A percentile compares a stretch with the other conserved stretches of the same genome.
Conservation (phyloP, 441 rosid genomes). For the Adansonia madagascariensis region DNA sequence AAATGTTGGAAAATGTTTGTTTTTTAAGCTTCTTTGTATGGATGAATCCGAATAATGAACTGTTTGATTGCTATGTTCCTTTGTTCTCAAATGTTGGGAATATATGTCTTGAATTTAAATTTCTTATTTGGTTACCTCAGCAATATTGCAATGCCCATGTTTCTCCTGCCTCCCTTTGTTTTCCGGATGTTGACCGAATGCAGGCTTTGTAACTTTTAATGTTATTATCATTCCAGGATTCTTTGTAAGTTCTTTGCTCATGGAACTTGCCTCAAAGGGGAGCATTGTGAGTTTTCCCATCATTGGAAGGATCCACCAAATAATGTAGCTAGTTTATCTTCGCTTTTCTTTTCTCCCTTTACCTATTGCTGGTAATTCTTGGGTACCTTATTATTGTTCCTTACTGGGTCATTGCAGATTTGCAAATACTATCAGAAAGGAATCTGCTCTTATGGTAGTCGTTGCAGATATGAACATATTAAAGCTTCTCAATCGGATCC, state of each 20-base stretch:
- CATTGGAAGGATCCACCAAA: slow-evolving; percentile 88
- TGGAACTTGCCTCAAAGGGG: slow-evolving; percentile 96
- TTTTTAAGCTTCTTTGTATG: slow-evolving; percentile 2
- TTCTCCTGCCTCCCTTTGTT: slow-evolving; percentile 4
- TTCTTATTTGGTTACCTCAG: neutral
- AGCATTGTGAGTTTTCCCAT: slow-evolving; percentile 90
- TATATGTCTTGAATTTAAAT: neutral
- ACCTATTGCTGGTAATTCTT: neutral
- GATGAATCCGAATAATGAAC: neutral
- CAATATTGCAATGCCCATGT: neutral
- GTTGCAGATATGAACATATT: slow-evolving; percentile 88
- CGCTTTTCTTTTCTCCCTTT: neutral
- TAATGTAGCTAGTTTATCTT: slow-evolving; percentile 50
- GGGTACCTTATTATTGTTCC: slow-evolving; percentile 15
- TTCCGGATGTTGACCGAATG: neutral
- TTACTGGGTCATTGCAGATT: slow-evolving; percentile 48
- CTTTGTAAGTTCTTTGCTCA: slow-evolving; percentile 93
- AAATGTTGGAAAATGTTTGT: slow-evolving; percentile 13
- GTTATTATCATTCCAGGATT: slow-evolving; percentile 48
- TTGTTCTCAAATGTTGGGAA: neutral
- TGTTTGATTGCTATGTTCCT: neutral
- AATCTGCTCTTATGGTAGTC: slow-evolving; percentile 75
- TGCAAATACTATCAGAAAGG: slow-evolving; percentile 94
- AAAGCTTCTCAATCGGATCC: slow-evolving; percentile 58
- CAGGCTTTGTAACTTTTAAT: neutral